phyloP scores from a whole-genome alignment of 192 early-diverging fungal species.

The Coemansia sp. region DNA sequence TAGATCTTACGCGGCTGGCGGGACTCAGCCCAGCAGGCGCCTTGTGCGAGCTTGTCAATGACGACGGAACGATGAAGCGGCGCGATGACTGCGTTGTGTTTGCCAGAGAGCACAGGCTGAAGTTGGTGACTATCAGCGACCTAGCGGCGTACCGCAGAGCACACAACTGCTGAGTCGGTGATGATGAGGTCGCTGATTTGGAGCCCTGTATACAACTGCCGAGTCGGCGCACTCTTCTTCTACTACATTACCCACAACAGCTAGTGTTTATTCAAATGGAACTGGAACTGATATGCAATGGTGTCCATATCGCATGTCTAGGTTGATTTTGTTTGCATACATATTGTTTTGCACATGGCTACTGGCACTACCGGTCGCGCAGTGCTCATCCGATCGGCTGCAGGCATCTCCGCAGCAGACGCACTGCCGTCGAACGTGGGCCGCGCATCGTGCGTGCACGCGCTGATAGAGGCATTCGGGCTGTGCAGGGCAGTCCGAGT shows the following conservation, averaged over 20 bases:
- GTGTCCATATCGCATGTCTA: too few relatives aligned
- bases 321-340: too few relatives aligned
- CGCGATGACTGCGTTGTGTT: slow-evolving; percentile 88
- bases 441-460: slow-evolving; percentile 50
- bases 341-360: neutral
- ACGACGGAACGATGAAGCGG: slow-evolving; percentile 93
- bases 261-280: too few relatives aligned
- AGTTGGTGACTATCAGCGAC: slow-evolving; percentile 89
- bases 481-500: slow-evolving; percentile 14
- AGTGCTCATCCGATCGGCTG: slow-evolving; percentile 34
- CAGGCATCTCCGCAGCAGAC: slow-evolving; percentile 44
- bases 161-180: slow-evolving; percentile 25
- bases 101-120: slow-evolving; percentile 82
- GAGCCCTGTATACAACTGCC: too few relatives aligned
- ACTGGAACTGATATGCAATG: too few relatives aligned
- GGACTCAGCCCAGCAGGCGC: slow-evolving; percentile 83
- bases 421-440: slow-evolving; percentile 38
- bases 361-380: neutral
- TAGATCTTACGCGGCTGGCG: slow-evolving; percentile 87
- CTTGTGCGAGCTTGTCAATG: slow-evolving; percentile 91
- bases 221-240: too few relatives aligned
- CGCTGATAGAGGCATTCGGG: slow-evolving; percentile 41
- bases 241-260: too few relatives aligned
- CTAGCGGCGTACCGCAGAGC: slow-evolving; percentile 73
- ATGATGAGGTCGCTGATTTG: too few relatives aligned